Conservation (phyloP, 192 early-diverging fungal species). For the Coemansia sp. region DNA sequence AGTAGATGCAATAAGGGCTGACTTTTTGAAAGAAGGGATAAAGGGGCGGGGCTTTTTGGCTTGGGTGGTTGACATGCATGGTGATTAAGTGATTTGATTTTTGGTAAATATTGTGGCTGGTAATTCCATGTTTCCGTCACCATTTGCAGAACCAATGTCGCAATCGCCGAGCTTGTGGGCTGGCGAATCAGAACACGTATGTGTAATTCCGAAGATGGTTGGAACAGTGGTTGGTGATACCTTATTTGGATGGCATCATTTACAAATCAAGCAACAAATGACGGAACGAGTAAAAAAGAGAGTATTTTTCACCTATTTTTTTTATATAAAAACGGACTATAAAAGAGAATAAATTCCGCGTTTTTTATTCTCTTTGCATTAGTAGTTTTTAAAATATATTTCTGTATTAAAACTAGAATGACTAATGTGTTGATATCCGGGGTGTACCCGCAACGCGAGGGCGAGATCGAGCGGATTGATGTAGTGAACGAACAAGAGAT, state of each 20-base stretch:
- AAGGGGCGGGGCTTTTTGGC: not conserved
- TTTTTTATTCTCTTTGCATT: not conserved
- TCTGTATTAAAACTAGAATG: constrained; percentile 7
- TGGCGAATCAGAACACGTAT: too few relatives aligned
- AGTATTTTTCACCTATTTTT: not conserved
- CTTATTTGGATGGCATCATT: not conserved
- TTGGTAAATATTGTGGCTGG: too few relatives aligned
- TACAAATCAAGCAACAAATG: not conserved
- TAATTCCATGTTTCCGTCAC: too few relatives aligned
- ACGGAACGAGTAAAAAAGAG: too few relatives aligned
- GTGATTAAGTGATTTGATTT: too few relatives aligned
- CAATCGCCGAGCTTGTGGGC: too few relatives aligned
- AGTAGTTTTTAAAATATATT: not conserved
- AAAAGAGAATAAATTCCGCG: not conserved
- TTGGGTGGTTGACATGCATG: too few relatives aligned
- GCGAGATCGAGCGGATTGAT: not conserved
- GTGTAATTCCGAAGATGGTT: too few relatives aligned
- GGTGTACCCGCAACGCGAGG: not conserved
- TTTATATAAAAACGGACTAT: not conserved
- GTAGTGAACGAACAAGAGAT: not conserved
- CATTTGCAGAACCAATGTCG: too few relatives aligned
- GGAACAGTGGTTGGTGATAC: too few relatives aligned
- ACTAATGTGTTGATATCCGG: constrained; percentile 18
- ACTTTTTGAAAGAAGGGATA: not conserved
- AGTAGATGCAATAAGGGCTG: not conserved